phyloP scores from a whole-genome alignment of 2,329 filamentous ascomycete genomes.

The Elsinoe fawcettii region DNA sequence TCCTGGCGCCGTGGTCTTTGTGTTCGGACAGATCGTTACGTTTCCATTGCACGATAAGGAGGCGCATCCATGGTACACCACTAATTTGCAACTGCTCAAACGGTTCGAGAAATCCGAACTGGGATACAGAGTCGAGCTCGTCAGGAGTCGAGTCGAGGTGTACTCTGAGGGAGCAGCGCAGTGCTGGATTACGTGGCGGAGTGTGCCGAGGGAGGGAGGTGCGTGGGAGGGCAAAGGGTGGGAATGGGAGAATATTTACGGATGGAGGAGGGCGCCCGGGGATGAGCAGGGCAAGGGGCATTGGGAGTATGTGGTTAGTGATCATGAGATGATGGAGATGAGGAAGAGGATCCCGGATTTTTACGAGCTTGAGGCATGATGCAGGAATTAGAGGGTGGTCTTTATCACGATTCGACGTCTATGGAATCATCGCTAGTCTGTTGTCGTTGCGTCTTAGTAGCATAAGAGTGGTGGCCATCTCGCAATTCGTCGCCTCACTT shows the following conservation, averaged over 20 bases:
- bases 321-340: neutral
- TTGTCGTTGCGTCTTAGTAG: too few species aligned
- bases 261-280: neutral
- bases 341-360: constrained; percentile 4
- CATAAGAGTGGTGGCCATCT: too few species aligned
- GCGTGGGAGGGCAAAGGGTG: neutral
- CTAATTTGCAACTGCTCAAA: neutral
- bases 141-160: neutral
- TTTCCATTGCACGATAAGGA: neutral
- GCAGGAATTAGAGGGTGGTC: too few species aligned
- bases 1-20: neutral
- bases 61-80: neutral
- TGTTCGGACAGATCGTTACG: neutral
- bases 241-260: neutral
- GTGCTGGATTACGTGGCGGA: neutral
- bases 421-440: neutral
- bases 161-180: constrained; percentile 1
- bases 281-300: neutral
- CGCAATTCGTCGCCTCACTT: neutral
- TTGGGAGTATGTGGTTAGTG: constrained; percentile 6
- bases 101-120: neutral
- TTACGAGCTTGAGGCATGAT: neutral
- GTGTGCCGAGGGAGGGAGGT: neutral
- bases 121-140: neutral
- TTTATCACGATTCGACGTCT: neutral